Conservation (phyloP, 805 yeast species). For the Ogataea methanolica region DNA sequence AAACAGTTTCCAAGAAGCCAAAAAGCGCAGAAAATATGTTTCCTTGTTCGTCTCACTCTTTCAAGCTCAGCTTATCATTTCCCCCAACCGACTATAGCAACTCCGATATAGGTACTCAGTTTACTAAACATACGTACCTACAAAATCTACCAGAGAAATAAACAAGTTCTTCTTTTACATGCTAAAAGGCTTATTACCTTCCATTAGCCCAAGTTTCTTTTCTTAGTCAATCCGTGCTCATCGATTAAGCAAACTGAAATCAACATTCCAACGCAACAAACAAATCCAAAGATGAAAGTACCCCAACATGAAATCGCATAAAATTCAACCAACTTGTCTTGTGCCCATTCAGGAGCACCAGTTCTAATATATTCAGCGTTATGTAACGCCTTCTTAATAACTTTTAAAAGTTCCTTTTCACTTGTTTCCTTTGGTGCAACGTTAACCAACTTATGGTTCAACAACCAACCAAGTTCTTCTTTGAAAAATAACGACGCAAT, state of each 20-base stretch:
- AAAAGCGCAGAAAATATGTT: no score
- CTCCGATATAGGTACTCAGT: no score
- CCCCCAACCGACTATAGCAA: no score
- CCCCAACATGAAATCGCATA: slow-evolving; percentile 51
- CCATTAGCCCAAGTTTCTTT: slow-evolving; percentile 23
- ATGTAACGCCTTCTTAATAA: slow-evolving; percentile 50
- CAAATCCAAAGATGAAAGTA: slow-evolving; percentile 44
- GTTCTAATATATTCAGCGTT: slow-evolving; percentile 49
- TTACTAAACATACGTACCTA: no score
- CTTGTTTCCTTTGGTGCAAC: slow-evolving; percentile 34
- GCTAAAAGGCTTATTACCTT: neutral
- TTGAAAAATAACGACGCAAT: slow-evolving; percentile 62
- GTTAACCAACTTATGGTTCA: slow-evolving; percentile 28
- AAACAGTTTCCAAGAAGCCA: no score
- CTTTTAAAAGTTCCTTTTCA: slow-evolving; percentile 32
- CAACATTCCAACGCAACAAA: slow-evolving; percentile 36
- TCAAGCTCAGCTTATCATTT: no score
- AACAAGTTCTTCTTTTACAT: no score
- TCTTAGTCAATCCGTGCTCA: slow-evolving; percentile 28
- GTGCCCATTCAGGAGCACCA: slow-evolving; percentile 50
- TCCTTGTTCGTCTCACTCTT: no score
- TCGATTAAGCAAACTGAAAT: slow-evolving; percentile 42
- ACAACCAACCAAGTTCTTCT: slow-evolving; percentile 30
- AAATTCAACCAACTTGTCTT: slow-evolving; percentile 40
- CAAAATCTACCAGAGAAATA: neutral